A percentile compares a stretch with the other conserved stretches of the same genome.
Evolutionary conservation across 257 asterid species (phyloP).

Genomic region (Capsicum baccatum): DNA sequence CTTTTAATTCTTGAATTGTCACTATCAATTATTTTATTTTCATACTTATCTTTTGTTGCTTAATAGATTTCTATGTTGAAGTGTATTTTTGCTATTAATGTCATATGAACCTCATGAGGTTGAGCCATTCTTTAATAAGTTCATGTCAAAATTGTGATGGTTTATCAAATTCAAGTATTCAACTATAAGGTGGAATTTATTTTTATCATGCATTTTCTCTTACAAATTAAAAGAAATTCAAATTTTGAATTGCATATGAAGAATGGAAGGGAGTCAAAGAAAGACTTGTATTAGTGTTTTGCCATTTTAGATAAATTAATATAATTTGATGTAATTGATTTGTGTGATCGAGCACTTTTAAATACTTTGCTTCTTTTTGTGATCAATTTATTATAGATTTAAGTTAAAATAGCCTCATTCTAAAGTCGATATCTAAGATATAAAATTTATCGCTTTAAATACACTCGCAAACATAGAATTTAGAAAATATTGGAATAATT

Average conservation of each 20-base stretch:
- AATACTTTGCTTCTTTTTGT: not conserved
- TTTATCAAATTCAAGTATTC: not conserved
- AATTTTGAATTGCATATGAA: not conserved
- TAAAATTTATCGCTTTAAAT: not conserved
- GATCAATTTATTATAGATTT: not conserved
- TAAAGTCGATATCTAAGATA: not conserved
- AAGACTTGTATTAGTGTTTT: not conserved
- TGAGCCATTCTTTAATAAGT: not conserved
- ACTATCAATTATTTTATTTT: not conserved
- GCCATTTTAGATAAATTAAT: not conserved
- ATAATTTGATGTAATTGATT: not conserved
- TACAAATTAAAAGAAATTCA: not conserved
- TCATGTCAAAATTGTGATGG: not conserved
- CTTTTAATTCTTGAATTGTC: not conserved
- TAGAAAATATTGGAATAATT: not conserved
- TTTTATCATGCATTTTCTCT: not conserved
- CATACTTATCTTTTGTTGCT: not conserved
- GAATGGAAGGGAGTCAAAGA: not conserved
- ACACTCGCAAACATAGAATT: not conserved
- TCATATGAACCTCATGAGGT: not conserved
- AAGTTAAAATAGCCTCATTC: not conserved
- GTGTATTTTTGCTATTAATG: not conserved
- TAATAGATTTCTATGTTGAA: not conserved
- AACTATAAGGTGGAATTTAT: slow-evolving; percentile 3
- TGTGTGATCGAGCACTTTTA: not conserved